Conservation (phyloP, 176 grass and related monocot genomes). For the Cenchrus purpureus region DNA sequence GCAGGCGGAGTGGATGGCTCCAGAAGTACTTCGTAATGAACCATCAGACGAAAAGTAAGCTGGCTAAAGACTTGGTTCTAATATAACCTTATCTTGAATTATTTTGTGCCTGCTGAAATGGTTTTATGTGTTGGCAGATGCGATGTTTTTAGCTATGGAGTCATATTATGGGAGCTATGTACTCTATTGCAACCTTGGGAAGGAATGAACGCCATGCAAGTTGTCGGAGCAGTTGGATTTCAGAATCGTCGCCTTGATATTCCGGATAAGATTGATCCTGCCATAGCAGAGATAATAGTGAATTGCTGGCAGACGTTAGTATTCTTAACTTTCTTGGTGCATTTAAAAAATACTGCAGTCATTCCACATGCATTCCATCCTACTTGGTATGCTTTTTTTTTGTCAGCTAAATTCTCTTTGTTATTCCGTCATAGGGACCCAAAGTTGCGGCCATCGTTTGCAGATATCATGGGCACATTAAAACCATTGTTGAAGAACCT, state of each 20-base stretch:
- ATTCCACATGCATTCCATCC: conserved; percentile 5
- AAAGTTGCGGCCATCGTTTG: conserved; percentile 86
- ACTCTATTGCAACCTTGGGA: conserved; percentile 95
- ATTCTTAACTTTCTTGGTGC: conserved; percentile 37
- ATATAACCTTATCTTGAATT: neutral
- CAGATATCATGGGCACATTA: conserved; percentile 79
- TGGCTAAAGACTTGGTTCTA: conserved; percentile 20
- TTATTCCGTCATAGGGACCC: conserved; percentile 61
- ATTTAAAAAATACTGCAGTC: conserved; percentile 27
- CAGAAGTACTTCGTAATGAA: conserved; percentile 95
- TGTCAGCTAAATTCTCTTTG: conserved; percentile 7
- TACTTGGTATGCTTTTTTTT: neutral
- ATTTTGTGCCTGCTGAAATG: conserved; percentile 35
- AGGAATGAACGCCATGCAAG: conserved; percentile 99
- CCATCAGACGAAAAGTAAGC: conserved; percentile 96
- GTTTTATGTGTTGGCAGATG: conserved; percentile 59
- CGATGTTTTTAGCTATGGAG: conserved; percentile 96
- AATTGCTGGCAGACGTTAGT: conserved; percentile 98
- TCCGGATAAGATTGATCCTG: conserved; percentile 82
- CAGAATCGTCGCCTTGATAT: conserved; percentile 92
- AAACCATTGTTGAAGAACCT: conserved; percentile 81
- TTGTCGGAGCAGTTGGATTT: conserved; percentile 97
- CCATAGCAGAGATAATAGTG: conserved; percentile 70
- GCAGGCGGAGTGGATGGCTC: conserved; percentile 99
- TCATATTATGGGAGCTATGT: conserved; percentile 98